These are phyloP conservation scores for Solanum hybrid DNA, from an alignment of 305 asterid species.

Conservation along the genomic window DNA sequence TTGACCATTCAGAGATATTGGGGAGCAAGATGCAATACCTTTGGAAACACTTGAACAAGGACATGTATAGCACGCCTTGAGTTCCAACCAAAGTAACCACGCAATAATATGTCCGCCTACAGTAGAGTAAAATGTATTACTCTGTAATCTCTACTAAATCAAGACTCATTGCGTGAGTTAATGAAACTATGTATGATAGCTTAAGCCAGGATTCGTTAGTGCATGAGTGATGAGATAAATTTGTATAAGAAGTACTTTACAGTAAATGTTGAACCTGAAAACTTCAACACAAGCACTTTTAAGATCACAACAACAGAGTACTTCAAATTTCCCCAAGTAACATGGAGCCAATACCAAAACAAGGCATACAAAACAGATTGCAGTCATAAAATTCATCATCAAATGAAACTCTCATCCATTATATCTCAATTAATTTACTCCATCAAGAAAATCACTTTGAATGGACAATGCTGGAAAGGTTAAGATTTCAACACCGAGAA, in stretches of 20 bases:
- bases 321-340: no score
- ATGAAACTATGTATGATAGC: not conserved
- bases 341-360: no score
- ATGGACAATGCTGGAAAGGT: no score
- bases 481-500: no score
- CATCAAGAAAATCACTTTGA: no score
- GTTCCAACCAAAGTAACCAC: slow-evolving; percentile 93
- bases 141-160: not conserved
- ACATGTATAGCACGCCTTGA: slow-evolving; percentile 74
- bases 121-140: not conserved
- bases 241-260: not conserved
- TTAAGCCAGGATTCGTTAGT: not conserved
- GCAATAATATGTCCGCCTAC: slow-evolving; percentile 63
- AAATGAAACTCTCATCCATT: no score
- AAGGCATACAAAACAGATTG: no score
- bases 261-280: not conserved
- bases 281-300: not conserved
- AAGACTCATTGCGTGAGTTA: not conserved
- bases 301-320: not conserved
- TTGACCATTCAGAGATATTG: not conserved
- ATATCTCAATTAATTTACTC: no score
- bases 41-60: slow-evolving; percentile 70
- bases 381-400: no score
- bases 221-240: not conserved
- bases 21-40: slow-evolving; percentile 34